Evolutionary conservation across 1,139 yeast genomes (phyloP), one percentile per base, ranked within the genome.

Genomic region (Yamadazyma conglobata): DNA sequence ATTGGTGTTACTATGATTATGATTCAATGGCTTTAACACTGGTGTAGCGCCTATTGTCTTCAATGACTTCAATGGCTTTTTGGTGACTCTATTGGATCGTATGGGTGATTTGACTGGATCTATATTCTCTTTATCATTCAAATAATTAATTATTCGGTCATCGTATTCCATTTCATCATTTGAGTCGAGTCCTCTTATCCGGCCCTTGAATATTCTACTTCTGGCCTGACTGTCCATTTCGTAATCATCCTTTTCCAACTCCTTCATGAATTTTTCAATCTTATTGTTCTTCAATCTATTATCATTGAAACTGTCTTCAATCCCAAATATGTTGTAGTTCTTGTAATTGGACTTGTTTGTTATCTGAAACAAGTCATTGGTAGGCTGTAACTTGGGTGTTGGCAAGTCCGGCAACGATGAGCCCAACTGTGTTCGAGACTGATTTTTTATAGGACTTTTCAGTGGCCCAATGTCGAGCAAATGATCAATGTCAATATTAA

Each of bases 211-310:
- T 24, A 65, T 62, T 15, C 73, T 52, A 2, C 76, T 64, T 42
- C 78, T 58, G 28, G 68, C 57, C 43, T 65, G 71, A 40, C 61
- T 70, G 46, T 72, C 78, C 32, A 70, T 39, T 35, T 67, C 74
- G 20, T 50, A 60, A 31, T 59, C 64, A 11, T 38, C 30, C 6
- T 45, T 33, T 19, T 50, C 54, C 31, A 62, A 40, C 10, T 58
- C 56, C 32, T 46, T 43, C 21, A 66, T 53, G 39, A 67, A 47
- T 38, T 60, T 62, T 24, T 61, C 64, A 17, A 67, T 54, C 35
- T 66, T 66, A 37, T 57, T 55, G 35, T 64, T 63, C 27, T 54
- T 54, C 28, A 64, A 47, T 33, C 54, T 35, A 27, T 46, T 21
- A 11, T 47, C 47, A 8, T 35, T 27, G 19, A 46, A 42, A 12